Evolutionary conservation across 2,329 filamentous ascomycete species (phyloP), one percentile per base, ranked within the genome.

Genomic region (Microdochium paspali): DNA sequence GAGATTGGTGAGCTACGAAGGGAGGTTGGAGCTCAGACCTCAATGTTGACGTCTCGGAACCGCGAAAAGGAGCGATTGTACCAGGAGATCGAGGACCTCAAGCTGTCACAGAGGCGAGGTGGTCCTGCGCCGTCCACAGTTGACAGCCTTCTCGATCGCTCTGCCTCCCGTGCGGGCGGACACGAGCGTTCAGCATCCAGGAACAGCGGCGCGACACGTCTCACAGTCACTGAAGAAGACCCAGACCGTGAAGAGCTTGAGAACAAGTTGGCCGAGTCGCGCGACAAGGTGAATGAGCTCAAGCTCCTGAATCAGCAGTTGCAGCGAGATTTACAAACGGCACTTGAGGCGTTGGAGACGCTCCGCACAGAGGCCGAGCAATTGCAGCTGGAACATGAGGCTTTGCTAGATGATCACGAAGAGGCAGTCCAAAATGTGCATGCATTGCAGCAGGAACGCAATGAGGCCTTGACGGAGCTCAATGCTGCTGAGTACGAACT

Each of bases 31-130:
- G 93, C 93, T 2, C 93, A 98, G 63, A 95, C 90, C 1, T 96
- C 90, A 0, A 97, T 98, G 89, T 77, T 98, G 28, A 96, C 91
- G 1, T 97, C 93, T 30, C 80, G 93, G 23, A 96, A 96, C 60
- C 85, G 90, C 24, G 93, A 98, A 62, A 94, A 95, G 61, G 90
- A 97, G 62, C 82, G 90, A 4, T 74, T 98, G 9, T 95, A 97
- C 64, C 89, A 95, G 61, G 91, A 98, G 63, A 97, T 97, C 52
- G 93, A 98, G 66, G 90, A 96, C 51, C 74, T 98, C 52, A 98
- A 97, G 67, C 81, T 97, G 57, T 82, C 86, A 2, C 84, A 90
- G 54, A 83, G 90, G 47, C 82, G 88, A 52, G 80, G 80, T 25
- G 85, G 77, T 55, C 59, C 72, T 3, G 74, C 76, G 1, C 74